Conservation (phyloP, 352 stramenopile genomes). For the Globisporangium yorkense region DNA sequence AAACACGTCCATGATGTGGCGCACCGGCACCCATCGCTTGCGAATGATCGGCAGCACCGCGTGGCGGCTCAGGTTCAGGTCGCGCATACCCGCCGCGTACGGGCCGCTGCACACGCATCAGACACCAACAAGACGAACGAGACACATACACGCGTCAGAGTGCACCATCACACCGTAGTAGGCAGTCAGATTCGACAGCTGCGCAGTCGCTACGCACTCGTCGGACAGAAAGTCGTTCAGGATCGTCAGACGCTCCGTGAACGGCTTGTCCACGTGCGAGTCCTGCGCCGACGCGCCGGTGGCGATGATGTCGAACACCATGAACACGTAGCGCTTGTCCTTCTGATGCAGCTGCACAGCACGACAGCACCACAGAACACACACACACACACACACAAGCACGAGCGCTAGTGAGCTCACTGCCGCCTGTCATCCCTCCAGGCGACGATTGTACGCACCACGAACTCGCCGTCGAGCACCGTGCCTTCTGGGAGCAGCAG, state of each 20-base stretch:
- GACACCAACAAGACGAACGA: not conserved
- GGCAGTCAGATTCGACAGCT: not conserved
- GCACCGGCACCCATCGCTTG: conserved; percentile 79
- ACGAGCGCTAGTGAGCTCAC: not conserved
- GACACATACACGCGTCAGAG: not conserved
- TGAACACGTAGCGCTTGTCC: conserved; percentile 83
- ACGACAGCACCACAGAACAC: conserved; percentile 5
- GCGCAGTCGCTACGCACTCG: conserved; percentile 36
- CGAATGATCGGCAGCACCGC: conserved; percentile 70
- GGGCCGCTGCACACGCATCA: conserved; percentile 33
- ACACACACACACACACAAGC: not conserved
- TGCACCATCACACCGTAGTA: not conserved
- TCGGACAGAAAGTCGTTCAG: conserved; percentile 83
- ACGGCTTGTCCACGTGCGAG: conserved; percentile 79
- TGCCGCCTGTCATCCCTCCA: not conserved
- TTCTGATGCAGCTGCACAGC: conserved; percentile 65
- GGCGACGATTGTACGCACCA: conserved; percentile 39
- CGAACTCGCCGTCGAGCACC: conserved; percentile 86
- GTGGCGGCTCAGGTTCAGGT: conserved; percentile 55
- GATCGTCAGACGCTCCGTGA: conserved; percentile 69
- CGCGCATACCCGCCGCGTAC: conserved; percentile 60
- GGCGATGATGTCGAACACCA: conserved; percentile 89
- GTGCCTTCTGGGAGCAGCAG: conserved; percentile 80
- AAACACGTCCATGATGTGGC: conserved; percentile 81
- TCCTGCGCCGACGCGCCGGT: conserved; percentile 58